Evolutionary conservation across 78 protist species (phyloP).

Genomic region (Cavenderia fasciculata): DNA sequence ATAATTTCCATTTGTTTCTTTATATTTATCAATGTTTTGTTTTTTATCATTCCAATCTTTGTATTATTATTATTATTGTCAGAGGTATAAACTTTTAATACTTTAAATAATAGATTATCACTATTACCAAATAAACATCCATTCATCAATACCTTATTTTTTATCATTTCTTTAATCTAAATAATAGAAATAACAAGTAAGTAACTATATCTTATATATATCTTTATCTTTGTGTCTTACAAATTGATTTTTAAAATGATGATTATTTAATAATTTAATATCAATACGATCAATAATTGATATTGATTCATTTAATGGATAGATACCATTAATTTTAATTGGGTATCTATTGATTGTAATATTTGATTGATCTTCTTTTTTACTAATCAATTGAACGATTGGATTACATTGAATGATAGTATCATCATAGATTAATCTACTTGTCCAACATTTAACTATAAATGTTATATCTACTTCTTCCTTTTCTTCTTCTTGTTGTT

Average conservation of each 20-base stretch:
- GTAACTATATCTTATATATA: background rate
- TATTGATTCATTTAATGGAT: background rate
- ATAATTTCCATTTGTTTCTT: background rate
- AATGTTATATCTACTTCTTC: too few species aligned
- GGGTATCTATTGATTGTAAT: background rate
- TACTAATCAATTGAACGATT: background rate
- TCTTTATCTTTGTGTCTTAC: background rate
- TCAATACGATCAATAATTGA: background rate
- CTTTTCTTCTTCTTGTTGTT: too few species aligned
- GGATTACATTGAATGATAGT: slow-evolving; percentile 1
- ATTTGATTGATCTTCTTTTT: background rate
- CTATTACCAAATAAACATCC: background rate
- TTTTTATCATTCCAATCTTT: slow-evolving; percentile 16
- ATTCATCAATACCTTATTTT: background rate
- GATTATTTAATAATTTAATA: background rate
- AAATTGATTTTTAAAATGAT: background rate
- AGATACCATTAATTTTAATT: background rate
- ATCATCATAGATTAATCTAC: background rate
- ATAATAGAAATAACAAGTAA: background rate
- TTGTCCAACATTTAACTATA: too few species aligned
- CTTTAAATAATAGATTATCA: background rate
- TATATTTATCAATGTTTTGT: slow-evolving; percentile 37
- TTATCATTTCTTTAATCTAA: background rate
- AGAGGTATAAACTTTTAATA: slow-evolving; percentile 26
- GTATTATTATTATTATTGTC: too few species aligned